Evolutionary conservation across 371 early-diverging fungal species (phyloP), one percentile per base, ranked within the genome.

Genomic region (Mucor mucedo): DNA sequence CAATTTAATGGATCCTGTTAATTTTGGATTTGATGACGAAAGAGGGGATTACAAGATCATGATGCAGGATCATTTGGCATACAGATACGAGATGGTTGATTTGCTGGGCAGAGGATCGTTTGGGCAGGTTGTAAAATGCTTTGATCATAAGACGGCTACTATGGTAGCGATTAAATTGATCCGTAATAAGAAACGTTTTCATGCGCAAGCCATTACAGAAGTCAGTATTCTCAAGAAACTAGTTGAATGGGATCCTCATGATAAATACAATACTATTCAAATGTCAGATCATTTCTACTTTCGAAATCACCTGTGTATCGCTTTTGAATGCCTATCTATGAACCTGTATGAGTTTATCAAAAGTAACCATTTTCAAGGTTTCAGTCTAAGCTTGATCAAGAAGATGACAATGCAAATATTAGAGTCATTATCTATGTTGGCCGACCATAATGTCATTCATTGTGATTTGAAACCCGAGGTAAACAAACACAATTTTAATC

Each of bases 281-380:
- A 89, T 95, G 84, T 77, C 85, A 4, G 94, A 91, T 48, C 83
- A 86, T 65, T 97, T 96, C 73, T 78, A 84, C 45, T 96, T 93
- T 77, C 86, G 93, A 55, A 86, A 86, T 44, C 96, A 97, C 73
- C 68, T 96, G 47, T 95, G 96, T 70, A 93, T 97, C 61, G 91
- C 91, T 4, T 89, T 89, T 74, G 97, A 97, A 79, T 86, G 94
- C 49, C 79, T 97, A 35, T 88, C 89, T 11, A 86, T 90, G 63
- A 97, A 96, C 65, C 70, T 97, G 35, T 97, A 95, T 77, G 96
- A 96, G 67, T 90, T 92, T 78, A 82, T 94, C 52, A 94, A 94
- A 75, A 86, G 85, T 32, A 89, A 91, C 55, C 81, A 86, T 52
- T 97, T 93, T 67, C 77, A 84, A 35, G 97, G 97, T 0, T 86